Base-by-base conservation (phyloP, 2,329 filamentous ascomycete genomes). In the Hyphodiscus sp. region DNA sequence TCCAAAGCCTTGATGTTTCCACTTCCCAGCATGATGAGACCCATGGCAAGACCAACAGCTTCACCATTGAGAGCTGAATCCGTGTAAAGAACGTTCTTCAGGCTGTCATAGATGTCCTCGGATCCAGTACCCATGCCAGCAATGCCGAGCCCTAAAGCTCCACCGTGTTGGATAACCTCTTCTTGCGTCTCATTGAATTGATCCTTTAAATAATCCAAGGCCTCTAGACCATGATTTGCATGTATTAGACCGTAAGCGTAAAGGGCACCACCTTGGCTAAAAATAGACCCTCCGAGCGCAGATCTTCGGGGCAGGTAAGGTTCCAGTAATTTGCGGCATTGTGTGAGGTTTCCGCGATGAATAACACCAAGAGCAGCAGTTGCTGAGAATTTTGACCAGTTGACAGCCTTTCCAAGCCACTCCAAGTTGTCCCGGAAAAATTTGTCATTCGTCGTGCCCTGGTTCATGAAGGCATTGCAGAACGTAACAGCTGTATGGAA, bases 311-410 rank as follows among this genome's bases (percentile, higher is more conserved):
- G 94, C 9, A 99, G 83, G 67, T 99, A 99, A 2, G 94, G 94
- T 66, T 96, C 91, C 15, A 99, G 79, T 1, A 99, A 80, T 74
- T 96, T 96, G 67, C 91, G 85, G 1, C 91, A 94, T 67, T 99
- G 92, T 20, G 87, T 88, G 55, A 99, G 78, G 70, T 99, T 99
- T 52, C 94, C 94, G 45, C 91, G 87, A 71, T 99, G 94, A 58
- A 99, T 96, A 49, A 97, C 94, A 70, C 94, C 94, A 6, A 99
- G 77, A 8, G 94, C 94, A 53, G 94, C 94, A 4, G 94, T 99
- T 15, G 94, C 94, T 0, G 94, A 96, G 70, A 99, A 99, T 70
- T 99, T 99, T 57, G 91, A 96, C 94, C 94, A 99, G 75, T 99
- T 99, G 47, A 97, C 91, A 23, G 94, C 94, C 76, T 97, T 99